Conservation (phyloP, 805 yeast genomes). For the Sugiyamaella qingdaonensis region DNA sequence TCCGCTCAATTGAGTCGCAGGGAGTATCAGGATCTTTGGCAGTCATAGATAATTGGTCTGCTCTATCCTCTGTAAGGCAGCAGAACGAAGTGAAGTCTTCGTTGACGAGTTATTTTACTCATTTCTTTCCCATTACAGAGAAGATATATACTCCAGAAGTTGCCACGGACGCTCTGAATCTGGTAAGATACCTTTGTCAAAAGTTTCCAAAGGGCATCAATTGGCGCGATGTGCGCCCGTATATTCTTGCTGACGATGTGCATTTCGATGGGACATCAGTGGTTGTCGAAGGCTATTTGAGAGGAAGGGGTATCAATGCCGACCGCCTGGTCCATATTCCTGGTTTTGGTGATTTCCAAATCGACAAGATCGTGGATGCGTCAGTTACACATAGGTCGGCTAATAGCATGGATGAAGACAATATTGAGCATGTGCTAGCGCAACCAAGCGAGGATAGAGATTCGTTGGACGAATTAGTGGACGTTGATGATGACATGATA, state of each 20-base stretch:
- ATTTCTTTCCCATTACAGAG: conserved; percentile 78
- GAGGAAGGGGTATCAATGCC: conserved; percentile 79
- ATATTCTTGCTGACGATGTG: conserved; percentile 69
- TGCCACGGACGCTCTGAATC: conserved; percentile 64
- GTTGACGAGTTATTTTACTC: conserved; percentile 59
- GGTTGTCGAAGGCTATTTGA: conserved; percentile 72
- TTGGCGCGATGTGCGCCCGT: conserved; percentile 95
- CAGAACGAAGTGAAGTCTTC: conserved; percentile 68
- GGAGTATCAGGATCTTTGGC: conserved; percentile 72
- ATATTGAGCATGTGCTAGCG: conserved; percentile 29
- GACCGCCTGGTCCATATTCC: conserved; percentile 81
- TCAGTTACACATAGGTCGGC: background rate
- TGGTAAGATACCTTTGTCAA: conserved; percentile 74
- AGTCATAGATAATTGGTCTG: conserved; percentile 14
- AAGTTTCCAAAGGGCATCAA: conserved; percentile 76
- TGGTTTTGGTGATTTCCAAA: conserved; percentile 83
- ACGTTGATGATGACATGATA: conserved; percentile 24
- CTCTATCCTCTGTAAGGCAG: conserved; percentile 58
- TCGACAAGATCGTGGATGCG: conserved; percentile 54
- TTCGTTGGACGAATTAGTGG: conserved; percentile 27
- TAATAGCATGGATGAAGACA: conserved; percentile 23
- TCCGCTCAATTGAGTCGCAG: conserved; percentile 85
- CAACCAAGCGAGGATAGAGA: conserved; percentile 29
- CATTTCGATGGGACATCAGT: conserved; percentile 41
- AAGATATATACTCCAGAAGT: conserved; percentile 68